These are phyloP conservation scores for Diplodia corticola DNA, from an alignment of 2,329 filamentous ascomycete genomes.

Conservation along the genomic window DNA sequence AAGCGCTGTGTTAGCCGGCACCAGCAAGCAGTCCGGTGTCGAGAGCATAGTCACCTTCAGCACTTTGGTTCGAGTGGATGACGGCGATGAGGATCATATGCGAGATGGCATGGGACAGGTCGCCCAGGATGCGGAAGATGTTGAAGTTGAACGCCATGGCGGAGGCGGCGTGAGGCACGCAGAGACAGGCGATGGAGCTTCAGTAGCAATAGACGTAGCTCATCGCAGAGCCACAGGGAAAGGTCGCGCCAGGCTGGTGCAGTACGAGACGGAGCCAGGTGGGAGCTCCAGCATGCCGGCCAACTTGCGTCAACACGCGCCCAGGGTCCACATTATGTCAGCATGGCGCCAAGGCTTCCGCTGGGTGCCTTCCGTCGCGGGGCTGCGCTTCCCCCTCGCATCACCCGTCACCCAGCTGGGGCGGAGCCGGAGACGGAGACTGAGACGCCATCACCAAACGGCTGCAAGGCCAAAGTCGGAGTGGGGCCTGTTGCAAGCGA, in stretches of 20 bases:
- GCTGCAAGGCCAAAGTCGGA: neutral
- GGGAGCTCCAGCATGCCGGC: conserved; percentile 11
- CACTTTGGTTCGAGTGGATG: conserved; percentile 83
- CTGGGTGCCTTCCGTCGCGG: neutral
- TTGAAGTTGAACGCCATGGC: conserved; percentile 40
- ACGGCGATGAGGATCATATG: conserved; percentile 90
- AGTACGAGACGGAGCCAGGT: neutral
- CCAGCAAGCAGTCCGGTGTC: neutral
- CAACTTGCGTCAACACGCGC: conserved; percentile 16
- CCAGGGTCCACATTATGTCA: conserved; percentile 14
- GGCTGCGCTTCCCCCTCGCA: neutral
- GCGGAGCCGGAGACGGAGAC: no score
- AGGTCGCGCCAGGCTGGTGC: conserved; percentile 1
- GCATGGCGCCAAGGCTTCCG: neutral
- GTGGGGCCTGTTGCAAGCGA: neutral
- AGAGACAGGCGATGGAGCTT: conserved; percentile 2
- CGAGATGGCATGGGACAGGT: conserved; percentile 79
- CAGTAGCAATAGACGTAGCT: conserved; percentile 7
- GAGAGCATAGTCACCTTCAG: conserved; percentile 62
- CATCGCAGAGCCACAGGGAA: conserved; percentile 4
- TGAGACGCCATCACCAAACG: neutral
- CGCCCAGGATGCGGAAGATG: conserved; percentile 74
- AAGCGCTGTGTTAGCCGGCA: neutral
- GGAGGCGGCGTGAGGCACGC: neutral
- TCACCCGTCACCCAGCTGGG: no score